Percentiles rank a stretch among this genome's conserved stretches.
These are phyloP conservation scores for Scheffersomyces stambukii DNA, from an alignment of 1,139 yeast genomes.

Conservation along the genomic window DNA sequence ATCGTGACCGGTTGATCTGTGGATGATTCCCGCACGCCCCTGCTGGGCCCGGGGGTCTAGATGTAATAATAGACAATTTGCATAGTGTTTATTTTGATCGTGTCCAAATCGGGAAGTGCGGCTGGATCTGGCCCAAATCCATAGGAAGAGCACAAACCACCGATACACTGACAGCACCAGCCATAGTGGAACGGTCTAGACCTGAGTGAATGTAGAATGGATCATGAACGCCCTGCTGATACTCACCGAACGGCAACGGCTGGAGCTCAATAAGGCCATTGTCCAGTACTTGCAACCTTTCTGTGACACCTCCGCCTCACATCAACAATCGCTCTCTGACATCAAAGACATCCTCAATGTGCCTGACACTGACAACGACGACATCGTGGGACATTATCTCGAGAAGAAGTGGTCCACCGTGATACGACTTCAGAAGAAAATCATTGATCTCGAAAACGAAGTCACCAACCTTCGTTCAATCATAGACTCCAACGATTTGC, in stretches of 20 bases:
- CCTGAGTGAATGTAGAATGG: too few relatives aligned
- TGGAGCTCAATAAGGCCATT: conserved; percentile 53
- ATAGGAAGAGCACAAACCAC: too few relatives aligned
- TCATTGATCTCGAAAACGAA: conserved; percentile 55
- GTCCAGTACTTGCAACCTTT: conserved; percentile 49
- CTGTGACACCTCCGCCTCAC: too few relatives aligned
- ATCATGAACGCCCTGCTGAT: conserved; percentile 18
- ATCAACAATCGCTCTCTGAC: conserved; percentile 10
- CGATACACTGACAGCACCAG: too few relatives aligned
- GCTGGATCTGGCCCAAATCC: too few relatives aligned
- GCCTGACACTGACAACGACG: conserved; percentile 15
- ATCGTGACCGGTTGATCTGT: conserved; percentile 2
- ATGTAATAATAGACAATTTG: too few relatives aligned
- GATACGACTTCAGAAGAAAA: conserved; percentile 69
- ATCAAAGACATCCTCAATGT: conserved; percentile 11
- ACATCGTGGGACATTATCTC: conserved; percentile 47
- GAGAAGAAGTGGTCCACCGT: conserved; percentile 92
- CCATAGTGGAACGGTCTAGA: conserved; percentile 7
- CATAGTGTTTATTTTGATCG: too few relatives aligned
- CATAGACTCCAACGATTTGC: conserved; percentile 29
- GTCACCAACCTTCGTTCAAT: conserved; percentile 37
- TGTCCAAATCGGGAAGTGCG: too few relatives aligned
- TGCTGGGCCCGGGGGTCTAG: too few relatives aligned
- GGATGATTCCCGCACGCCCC: too few relatives aligned
- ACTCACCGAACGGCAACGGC: conserved; percentile 47